These are phyloP conservation scores for Phellopilus nigrolimitatus DNA, from an alignment of 1,284 basidiomycete species.

Conservation along the genomic window DNA sequence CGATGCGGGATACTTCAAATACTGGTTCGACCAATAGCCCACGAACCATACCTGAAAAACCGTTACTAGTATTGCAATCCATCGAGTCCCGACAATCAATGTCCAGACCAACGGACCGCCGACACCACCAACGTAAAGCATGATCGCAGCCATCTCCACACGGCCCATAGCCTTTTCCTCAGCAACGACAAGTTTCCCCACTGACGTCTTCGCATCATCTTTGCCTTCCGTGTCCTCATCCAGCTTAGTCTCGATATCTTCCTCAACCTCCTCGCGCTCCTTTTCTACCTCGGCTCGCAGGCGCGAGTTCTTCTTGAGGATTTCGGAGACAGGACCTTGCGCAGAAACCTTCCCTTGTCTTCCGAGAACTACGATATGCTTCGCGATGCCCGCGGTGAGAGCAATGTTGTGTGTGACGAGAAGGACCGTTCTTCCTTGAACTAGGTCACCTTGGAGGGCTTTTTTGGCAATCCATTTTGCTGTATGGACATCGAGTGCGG, in stretches of 20 bases:
- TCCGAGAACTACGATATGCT: slow-evolving; percentile 35
- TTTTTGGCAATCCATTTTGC: slow-evolving; percentile 42
- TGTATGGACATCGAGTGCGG: slow-evolving; percentile 43
- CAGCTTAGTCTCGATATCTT: slow-evolving; percentile 18
- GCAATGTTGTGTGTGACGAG: slow-evolving; percentile 43
- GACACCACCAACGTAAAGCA: slow-evolving; percentile 15
- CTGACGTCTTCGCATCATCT: slow-evolving; percentile 18
- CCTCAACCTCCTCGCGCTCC: slow-evolving; percentile 15
- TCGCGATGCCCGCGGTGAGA: slow-evolving; percentile 36
- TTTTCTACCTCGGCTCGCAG: slow-evolving; percentile 22
- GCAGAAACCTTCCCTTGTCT: slow-evolving; percentile 26
- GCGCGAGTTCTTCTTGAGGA: slow-evolving; percentile 26
- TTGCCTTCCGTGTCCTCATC: slow-evolving; percentile 7
- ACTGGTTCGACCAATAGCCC: slow-evolving; percentile 36
- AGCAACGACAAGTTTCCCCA: slow-evolving; percentile 34
- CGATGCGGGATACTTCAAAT: slow-evolving; percentile 27
- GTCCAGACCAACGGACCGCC: slow-evolving; percentile 20
- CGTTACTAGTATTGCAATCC: not conserved
- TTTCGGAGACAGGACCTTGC: slow-evolving; percentile 24
- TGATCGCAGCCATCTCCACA: slow-evolving; percentile 29
- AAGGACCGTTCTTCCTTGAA: slow-evolving; percentile 38
- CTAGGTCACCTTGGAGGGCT: slow-evolving; percentile 36
- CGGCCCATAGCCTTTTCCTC: slow-evolving; percentile 41
- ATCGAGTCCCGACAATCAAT: not conserved
- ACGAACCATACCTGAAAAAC: slow-evolving; percentile 32